Evolutionary conservation across 2,329 filamentous ascomycete species (phyloP).

Genomic region (Beauveria caledonica): DNA sequence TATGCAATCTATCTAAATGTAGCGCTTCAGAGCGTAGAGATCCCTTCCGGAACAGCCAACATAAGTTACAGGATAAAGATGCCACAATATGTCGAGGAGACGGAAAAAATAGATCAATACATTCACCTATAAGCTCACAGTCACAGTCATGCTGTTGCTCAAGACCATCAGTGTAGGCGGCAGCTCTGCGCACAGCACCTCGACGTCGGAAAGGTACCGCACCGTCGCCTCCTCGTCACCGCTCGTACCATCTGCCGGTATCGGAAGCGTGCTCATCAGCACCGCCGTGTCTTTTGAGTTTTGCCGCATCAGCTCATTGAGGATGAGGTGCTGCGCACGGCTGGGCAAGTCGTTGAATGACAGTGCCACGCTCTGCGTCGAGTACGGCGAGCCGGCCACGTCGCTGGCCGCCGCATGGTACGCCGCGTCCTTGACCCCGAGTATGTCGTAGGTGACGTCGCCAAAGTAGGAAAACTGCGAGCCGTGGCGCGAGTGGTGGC

Average conservation of each 20-base stretch:
- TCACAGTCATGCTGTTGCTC: constrained; percentile 87
- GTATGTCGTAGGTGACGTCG: constrained; percentile 35
- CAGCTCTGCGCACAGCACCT: constrained; percentile 67
- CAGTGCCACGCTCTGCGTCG: constrained; percentile 56
- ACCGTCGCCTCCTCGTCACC: constrained; percentile 61
- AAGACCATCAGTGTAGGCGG: constrained; percentile 73
- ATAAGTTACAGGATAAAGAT: too few relatives aligned
- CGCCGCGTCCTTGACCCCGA: constrained; percentile 34
- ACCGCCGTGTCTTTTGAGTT: constrained; percentile 66
- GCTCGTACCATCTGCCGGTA: constrained; percentile 69
- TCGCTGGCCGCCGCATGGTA: constrained; percentile 25
- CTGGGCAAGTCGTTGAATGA: constrained; percentile 83
- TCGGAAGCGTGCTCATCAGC: constrained; percentile 74
- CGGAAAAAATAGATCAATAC: too few relatives aligned
- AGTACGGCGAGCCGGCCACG: constrained; percentile 37
- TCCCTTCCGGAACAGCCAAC: not conserved
- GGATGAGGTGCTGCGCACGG: constrained; percentile 74
- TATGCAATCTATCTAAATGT: constrained; percentile 11
- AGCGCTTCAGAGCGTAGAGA: not conserved
- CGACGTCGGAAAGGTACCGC: constrained; percentile 67
- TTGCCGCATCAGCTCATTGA: constrained; percentile 73
- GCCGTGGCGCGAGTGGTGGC: constrained; percentile 28
- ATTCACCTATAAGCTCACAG: constrained; percentile 53
- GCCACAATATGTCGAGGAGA: too few relatives aligned
- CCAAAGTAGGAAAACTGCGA: constrained; percentile 26